Evolutionary conservation across 495 filamentous ascomycete genomes (phyloP).

Genomic region (Aspergillus cristatus): DNA sequence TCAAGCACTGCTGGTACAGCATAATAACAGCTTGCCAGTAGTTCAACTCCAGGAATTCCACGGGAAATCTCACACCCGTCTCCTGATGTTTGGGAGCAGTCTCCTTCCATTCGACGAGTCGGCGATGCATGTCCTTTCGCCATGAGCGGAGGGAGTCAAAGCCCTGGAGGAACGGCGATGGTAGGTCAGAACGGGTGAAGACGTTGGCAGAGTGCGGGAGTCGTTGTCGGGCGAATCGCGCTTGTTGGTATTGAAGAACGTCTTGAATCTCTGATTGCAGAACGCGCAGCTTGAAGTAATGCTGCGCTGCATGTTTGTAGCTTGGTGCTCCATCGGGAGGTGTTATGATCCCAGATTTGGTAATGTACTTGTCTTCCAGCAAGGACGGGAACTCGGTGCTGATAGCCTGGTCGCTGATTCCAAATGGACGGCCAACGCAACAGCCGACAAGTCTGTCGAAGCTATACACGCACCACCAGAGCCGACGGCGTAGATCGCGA

Average conservation of each 20-base stretch:
- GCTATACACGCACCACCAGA: constrained; percentile 97
- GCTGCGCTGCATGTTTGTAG: constrained; percentile 82
- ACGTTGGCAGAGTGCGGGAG: constrained; percentile 53
- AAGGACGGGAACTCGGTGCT: constrained; percentile 89
- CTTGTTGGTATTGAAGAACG: constrained; percentile 84
- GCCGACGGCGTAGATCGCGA: constrained; percentile 72
- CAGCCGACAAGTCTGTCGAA: constrained; percentile 87
- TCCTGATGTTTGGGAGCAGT: constrained; percentile 65
- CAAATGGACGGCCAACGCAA: constrained; percentile 88
- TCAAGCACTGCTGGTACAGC: constrained; percentile 87
- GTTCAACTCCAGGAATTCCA: constrained; percentile 83
- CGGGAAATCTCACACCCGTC: constrained; percentile 77
- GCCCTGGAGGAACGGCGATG: constrained; percentile 74
- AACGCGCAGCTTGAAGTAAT: constrained; percentile 86
- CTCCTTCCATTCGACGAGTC: constrained; percentile 80
- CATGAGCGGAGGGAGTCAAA: constrained; percentile 83
- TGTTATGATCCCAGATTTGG: constrained; percentile 61
- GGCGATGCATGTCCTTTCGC: constrained; percentile 77
- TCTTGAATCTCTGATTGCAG: constrained; percentile 93
- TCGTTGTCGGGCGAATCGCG: constrained; percentile 34
- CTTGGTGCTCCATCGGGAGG: constrained; percentile 50
- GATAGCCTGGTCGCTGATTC: constrained; percentile 86
- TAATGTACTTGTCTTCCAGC: constrained; percentile 82
- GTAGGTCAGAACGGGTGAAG: constrained; percentile 67
- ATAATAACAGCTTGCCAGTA: constrained; percentile 98